These are phyloP conservation scores for Lindgomyces ingoldianus DNA, from an alignment of 495 filamentous ascomycete species.

Conservation along the genomic window DNA sequence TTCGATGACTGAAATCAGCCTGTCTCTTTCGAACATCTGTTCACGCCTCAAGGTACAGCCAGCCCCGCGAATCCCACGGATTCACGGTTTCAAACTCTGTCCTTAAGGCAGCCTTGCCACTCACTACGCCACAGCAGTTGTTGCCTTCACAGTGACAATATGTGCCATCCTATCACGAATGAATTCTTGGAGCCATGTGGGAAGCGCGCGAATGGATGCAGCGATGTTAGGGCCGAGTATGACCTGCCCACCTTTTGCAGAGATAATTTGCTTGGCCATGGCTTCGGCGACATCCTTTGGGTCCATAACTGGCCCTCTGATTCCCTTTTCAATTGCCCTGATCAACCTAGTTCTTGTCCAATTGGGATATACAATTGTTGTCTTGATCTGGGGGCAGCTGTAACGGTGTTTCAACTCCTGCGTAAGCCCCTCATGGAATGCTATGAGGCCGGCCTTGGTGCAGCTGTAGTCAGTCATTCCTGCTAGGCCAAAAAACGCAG, in stretches of 20 bases:
- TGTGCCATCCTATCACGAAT: slow-evolving; percentile 27
- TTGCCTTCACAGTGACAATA: slow-evolving; percentile 25
- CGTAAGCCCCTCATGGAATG: slow-evolving; percentile 54
- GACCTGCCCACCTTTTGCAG: slow-evolving; percentile 29
- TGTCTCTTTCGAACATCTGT: slow-evolving; percentile 12
- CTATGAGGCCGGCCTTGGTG: slow-evolving; percentile 59
- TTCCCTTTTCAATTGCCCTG: slow-evolving; percentile 15
- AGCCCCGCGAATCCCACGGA: slow-evolving; percentile 6
- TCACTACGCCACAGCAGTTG: slow-evolving; percentile 24
- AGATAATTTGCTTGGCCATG: slow-evolving; percentile 33
- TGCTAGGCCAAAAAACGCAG: slow-evolving; percentile 54
- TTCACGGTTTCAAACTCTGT: not conserved
- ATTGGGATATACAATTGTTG: slow-evolving; percentile 44
- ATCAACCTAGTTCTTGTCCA: slow-evolving; percentile 41
- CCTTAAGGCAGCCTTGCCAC: not conserved
- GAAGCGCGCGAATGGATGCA: slow-evolving; percentile 35
- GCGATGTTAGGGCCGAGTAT: slow-evolving; percentile 35
- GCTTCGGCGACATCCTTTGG: slow-evolving; percentile 32
- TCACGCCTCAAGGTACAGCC: slow-evolving; percentile 7
- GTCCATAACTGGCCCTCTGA: slow-evolving; percentile 30
- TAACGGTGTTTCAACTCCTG: slow-evolving; percentile 43
- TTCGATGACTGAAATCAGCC: not conserved
- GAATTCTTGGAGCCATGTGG: slow-evolving; percentile 38
- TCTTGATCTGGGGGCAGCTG: slow-evolving; percentile 42
- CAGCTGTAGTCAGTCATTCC: slow-evolving; percentile 57